Evolutionary conservation across 306 rosid genomes (phyloP).

Genomic region (Pyrus bretschneideri): DNA sequence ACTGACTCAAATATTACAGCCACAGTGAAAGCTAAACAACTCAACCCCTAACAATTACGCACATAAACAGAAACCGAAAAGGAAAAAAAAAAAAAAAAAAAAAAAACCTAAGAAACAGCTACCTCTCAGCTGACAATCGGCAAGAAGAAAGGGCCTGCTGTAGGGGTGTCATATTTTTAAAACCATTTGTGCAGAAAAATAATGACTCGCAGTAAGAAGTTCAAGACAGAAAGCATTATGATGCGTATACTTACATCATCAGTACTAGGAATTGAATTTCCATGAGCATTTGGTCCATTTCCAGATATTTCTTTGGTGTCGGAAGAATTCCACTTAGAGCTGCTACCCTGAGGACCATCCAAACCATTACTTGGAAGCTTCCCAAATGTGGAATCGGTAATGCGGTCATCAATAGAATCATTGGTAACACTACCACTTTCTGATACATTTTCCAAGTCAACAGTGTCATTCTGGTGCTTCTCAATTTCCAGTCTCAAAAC

Average conservation of each 20-base stretch:
- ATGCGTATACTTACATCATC: constrained; percentile 64
- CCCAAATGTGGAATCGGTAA: constrained; percentile 51
- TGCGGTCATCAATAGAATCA: constrained; percentile 72
- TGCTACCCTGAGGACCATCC: constrained; percentile 78
- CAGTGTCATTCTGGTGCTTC: constrained; percentile 76
- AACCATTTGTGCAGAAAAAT: not conserved
- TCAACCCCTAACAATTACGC: not conserved
- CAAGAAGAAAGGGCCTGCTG: not conserved
- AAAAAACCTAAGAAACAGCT: not conserved
- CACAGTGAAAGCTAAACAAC: not conserved
- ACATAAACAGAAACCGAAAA: not conserved
- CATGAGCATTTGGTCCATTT: constrained; percentile 60
- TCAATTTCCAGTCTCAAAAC: constrained; percentile 86
- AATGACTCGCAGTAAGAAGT: not conserved
- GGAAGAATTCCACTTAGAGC: constrained; percentile 49
- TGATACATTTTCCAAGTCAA: constrained; percentile 78
- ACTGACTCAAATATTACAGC: not conserved
- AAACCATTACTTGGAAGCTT: constrained; percentile 61
- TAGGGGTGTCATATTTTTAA: not conserved
- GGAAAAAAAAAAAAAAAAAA: no score
- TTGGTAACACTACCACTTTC: constrained; percentile 82
- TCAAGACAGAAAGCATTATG: not conserved
- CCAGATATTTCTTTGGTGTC: constrained; percentile 56
- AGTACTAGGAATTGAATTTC: constrained; percentile 43
- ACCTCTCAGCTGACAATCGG: not conserved